These are phyloP conservation scores for Carex littledalei DNA, from an alignment of 176 grass and related monocot species.

Conservation along the genomic window DNA sequence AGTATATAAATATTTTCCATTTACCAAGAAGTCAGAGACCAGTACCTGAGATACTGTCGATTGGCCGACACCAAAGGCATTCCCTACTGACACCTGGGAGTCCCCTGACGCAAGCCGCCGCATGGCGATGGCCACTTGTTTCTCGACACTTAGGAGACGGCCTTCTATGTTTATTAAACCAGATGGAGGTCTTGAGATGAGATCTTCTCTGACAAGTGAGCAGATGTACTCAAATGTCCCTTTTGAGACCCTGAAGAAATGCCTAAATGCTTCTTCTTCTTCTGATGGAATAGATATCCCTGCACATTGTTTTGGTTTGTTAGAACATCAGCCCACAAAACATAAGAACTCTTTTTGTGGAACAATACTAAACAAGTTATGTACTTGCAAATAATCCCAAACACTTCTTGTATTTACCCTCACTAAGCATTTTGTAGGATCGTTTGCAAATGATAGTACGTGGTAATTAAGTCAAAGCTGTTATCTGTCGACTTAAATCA, in stretches of 20 bases:
- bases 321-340: constrained; percentile 1
- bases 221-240: constrained; percentile 94
- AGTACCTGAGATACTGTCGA: constrained; percentile 68
- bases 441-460: background rate
- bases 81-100: constrained; percentile 85
- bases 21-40: background rate
- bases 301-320: constrained; percentile 21
- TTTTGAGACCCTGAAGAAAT: constrained; percentile 96
- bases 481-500: background rate
- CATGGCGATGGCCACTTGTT: constrained; percentile 96
- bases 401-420: background rate
- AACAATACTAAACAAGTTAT: background rate
- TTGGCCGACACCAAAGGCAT: constrained; percentile 88
- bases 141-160: constrained; percentile 95
- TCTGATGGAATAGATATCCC: constrained; percentile 47
- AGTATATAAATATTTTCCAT: background rate
- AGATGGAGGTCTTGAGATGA: constrained; percentile 90
- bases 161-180: constrained; percentile 98
- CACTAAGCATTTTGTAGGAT: no score
- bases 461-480: background rate
- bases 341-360: background rate
- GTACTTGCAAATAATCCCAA: background rate
- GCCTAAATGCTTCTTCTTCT: constrained; percentile 83
- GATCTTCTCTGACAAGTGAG: constrained; percentile 82
- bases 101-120: constrained; percentile 86